Conservation (phyloP, 2,329 filamentous ascomycete genomes). For the Orbilia oligospora region DNA sequence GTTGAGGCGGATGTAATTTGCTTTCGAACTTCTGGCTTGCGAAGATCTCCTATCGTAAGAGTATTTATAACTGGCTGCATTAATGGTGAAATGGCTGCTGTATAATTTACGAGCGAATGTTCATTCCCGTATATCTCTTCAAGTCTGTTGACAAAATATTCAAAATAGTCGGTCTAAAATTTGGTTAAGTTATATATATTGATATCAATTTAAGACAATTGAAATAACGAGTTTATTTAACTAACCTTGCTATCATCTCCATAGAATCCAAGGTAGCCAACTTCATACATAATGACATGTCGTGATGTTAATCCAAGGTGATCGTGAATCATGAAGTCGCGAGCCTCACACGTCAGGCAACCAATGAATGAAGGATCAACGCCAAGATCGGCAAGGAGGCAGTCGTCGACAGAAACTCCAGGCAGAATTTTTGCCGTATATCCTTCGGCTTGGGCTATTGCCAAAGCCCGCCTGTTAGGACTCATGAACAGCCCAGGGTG, state of each 20-base stretch:
- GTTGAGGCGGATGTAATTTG: conserved; percentile 35
- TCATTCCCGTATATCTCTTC: conserved; percentile 6
- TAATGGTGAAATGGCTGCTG: conserved; percentile 18
- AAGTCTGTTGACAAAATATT: conserved; percentile 15
- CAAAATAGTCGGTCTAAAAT: conserved; percentile 28
- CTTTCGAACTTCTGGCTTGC: conserved; percentile 18
- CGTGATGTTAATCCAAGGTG: conserved; percentile 14
- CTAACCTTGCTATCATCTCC: conserved; percentile 18
- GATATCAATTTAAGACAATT: no score
- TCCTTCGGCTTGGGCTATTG: conserved; percentile 30
- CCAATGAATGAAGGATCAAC: conserved; percentile 37
- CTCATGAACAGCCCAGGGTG: conserved; percentile 42
- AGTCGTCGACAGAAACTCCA: conserved; percentile 36
- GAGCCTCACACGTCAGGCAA: conserved; percentile 31
- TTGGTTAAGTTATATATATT: background rate
- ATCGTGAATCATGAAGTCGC: conserved; percentile 36
- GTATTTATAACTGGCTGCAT: conserved; percentile 6
- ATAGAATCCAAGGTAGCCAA: conserved; percentile 28
- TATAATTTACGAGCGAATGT: conserved; percentile 33
- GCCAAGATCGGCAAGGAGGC: conserved; percentile 31
- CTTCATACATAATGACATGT: conserved; percentile 38
- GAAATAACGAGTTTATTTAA: no score
- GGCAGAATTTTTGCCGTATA: conserved; percentile 33
- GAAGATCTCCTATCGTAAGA: background rate
- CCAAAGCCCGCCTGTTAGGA: conserved; percentile 25